Evolutionary conservation across 441 rosid genomes (phyloP).

Genomic region (Adansonia rubrostipa): DNA sequence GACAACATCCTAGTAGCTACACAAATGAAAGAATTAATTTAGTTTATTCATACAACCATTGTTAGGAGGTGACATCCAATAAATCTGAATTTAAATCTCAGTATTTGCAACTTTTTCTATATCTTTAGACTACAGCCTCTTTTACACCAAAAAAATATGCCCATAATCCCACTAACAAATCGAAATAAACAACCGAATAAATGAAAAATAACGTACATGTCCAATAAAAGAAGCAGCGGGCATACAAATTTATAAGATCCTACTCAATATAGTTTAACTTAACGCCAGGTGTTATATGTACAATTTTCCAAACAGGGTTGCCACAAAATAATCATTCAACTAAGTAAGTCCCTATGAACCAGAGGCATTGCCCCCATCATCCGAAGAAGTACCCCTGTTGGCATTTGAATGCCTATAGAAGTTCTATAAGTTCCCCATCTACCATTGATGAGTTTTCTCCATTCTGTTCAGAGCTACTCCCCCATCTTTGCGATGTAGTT

Average conservation of each 20-base stretch:
- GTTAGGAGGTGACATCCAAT: too few relatives aligned
- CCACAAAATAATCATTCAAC: conserved; percentile 31
- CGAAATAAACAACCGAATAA: neutral
- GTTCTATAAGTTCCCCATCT: conserved; percentile 54
- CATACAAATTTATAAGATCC: neutral
- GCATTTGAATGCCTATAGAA: conserved; percentile 46
- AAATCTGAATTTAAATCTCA: too few relatives aligned
- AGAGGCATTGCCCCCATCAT: conserved; percentile 39
- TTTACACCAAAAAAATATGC: too few relatives aligned
- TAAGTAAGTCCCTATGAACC: conserved; percentile 54
- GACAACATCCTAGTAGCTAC: too few relatives aligned
- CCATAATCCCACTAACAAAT: neutral
- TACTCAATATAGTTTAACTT: neutral
- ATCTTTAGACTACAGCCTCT: too few relatives aligned
- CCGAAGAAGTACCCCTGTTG: conserved; percentile 44
- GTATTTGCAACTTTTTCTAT: too few relatives aligned
- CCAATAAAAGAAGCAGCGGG: conserved; percentile 8
- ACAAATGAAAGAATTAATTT: too few relatives aligned
- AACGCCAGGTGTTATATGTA: conserved; percentile 24
- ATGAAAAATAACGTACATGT: neutral
- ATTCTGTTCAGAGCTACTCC: conserved; percentile 39
- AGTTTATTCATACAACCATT: too few relatives aligned
- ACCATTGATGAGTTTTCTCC: conserved; percentile 49
- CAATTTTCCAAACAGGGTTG: conserved; percentile 23
- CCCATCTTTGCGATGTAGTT: conserved; percentile 50